Base-by-base conservation (phyloP, 306 rosid genomes). In the Acacia acuminata region DNA sequence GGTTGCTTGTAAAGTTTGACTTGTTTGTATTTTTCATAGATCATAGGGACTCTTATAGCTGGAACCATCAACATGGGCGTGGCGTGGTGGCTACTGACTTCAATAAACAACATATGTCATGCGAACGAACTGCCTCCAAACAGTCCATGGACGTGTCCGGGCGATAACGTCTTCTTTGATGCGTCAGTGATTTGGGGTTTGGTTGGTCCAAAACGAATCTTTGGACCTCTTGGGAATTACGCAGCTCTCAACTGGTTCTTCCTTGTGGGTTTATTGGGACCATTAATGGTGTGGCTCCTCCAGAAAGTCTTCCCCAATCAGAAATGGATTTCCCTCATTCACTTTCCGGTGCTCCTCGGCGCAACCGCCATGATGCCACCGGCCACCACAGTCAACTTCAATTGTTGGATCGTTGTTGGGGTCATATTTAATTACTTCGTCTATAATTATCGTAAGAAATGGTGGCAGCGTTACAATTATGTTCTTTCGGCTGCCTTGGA, bases 121-220 rank as follows among this genome's bases (percentile, higher is more conserved):
- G 27, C 45, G 34, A 82, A 86, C 0, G 44, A 60, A 4, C 79
- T 83, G 0, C 85, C 89, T 19, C 4, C 40, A 0, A 71, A 48
- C 63, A 86, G 85, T 36, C 87, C 85, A 50, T 83, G 89, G 89
- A 80, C 86, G 0, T 86, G 91, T 66, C 91, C 91, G 4, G 4
- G 44, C 13, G 88, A 84, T 84, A 77, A 78, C 25, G 73, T 90
- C 79, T 75, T 93, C 86, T 94, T 90, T 32, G 94, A 90, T 56
- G 96, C 96, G 19, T 93, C 97, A 7, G 92, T 91, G 16, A 91
- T 93, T 3, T 91, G 97, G 97, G 98, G 94, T 24, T 73, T 93
- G 74, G 92, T 86, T 7, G 97, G 94, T 7, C 97, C 97, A 1
- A 84, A 22, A 78, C 73, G 94, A 25, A 93, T 93, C 22, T 93